Base-by-base conservation (phyloP, 208 protist genomes). In the Novymonas esmeraldas region DNA sequence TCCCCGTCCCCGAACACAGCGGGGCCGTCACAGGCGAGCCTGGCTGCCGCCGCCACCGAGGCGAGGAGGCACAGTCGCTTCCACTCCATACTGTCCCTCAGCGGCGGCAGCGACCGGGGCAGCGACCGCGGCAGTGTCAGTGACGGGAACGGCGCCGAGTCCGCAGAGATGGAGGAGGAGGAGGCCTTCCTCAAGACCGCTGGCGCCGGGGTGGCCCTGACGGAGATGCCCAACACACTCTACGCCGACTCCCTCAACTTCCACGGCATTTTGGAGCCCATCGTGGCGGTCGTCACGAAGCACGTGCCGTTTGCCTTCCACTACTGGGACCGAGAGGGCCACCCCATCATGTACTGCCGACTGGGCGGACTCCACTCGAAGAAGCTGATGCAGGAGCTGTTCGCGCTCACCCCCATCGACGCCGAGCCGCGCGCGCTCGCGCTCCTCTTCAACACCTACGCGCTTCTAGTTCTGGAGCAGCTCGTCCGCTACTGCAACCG, bases 241-340 rank as follows among this genome's bases (percentile, higher is more conserved):
- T 71, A 70, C 58, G 11, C 36, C 0, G 69, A 72, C 42, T 61
- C 61, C 48, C 49, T 90, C 41, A 81, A 93, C 65, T 81, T 84
- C 39, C 82, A 90, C 56, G 64, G 55, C 13, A 54, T 88, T n/a
- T 65, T 93, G 22, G 5, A 66, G 46, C 83, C 87, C n/a, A 93
- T 93, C 26, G 38, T 84, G 24, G 54, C 46, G 4, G 54, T 69
- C 26, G 60, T 93, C 10, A 60, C 68, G 16, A 57, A 74, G 46
- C 65, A 84, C 49, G 62, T 82, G 14, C 72, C 78, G 7, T 78
- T 79, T 18, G 75, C 68, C 28, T 79, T 93, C 39, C 87, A 93
- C 56, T 87, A 91, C 73, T 89, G 79, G 71, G 87, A 93, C 66
- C 78, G 82, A 10, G 57, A 78, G 22, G 87, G 84, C 5, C 81